Evolutionary conservation across 2,329 filamentous ascomycete genomes (phyloP).

Genomic region (Alternaria longipes): DNA sequence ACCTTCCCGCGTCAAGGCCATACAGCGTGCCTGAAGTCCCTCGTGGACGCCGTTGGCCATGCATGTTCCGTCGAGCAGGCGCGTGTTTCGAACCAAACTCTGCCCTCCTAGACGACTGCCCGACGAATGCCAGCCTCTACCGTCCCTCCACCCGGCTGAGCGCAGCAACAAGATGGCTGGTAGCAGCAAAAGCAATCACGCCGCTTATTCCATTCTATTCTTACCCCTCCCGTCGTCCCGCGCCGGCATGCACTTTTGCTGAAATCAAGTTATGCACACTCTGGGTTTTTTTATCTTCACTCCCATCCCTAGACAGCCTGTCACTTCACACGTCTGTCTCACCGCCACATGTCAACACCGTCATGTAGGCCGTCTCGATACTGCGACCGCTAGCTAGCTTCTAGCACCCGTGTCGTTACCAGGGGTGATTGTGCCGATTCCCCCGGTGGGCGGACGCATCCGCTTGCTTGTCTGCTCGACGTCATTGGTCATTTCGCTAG

Average conservation of each 20-base stretch:
- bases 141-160: slow-evolving; percentile 4
- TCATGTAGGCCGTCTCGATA: slow-evolving; percentile 10
- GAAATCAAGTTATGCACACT: neutral
- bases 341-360: slow-evolving; percentile 16
- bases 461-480: slow-evolving; percentile 14
- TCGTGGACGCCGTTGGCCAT: slow-evolving; percentile 22
- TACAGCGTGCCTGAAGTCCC: slow-evolving; percentile 14
- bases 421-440: slow-evolving; percentile 24
- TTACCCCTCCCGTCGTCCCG: slow-evolving; percentile 7
- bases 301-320: neutral
- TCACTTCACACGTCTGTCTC: slow-evolving; percentile 9
- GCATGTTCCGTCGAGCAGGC: slow-evolving; percentile 9
- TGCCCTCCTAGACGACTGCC: slow-evolving; percentile 3
- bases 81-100: slow-evolving; percentile 11
- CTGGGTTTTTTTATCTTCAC: neutral
- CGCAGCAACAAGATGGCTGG: slow-evolving; percentile 13
- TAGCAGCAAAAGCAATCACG: slow-evolving; percentile 9
- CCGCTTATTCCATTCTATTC: slow-evolving; percentile 17
- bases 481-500: slow-evolving; percentile 24
- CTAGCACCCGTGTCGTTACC: slow-evolving; percentile 26
- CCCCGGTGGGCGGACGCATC: slow-evolving; percentile 23
- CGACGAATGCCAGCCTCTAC: slow-evolving; percentile 15
- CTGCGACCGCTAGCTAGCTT: slow-evolving; percentile 7
- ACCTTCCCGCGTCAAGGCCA: slow-evolving; percentile 13
- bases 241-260: neutral